Conservation (phyloP, 1,139 yeast genomes). For the Komagataea norvegica region DNA sequence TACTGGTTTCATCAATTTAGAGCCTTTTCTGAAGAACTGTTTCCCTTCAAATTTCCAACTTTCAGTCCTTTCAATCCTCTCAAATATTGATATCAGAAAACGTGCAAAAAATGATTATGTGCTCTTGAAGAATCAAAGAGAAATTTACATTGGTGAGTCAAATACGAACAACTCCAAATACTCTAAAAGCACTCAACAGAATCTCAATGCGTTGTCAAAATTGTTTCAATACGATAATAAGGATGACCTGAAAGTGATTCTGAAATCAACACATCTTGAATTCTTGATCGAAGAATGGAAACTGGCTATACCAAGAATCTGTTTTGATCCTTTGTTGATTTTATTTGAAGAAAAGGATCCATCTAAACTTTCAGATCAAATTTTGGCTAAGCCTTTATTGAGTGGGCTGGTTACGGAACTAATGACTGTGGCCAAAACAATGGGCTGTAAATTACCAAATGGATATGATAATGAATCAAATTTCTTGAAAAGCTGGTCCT, state of each 20-base stretch:
- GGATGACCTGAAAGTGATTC: conserved; percentile 43
- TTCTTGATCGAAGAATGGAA: conserved; percentile 80
- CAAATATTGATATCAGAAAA: conserved; percentile 55
- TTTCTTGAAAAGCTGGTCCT: conserved; percentile 50
- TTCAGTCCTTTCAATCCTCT: conserved; percentile 55
- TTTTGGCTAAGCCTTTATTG: conserved; percentile 78
- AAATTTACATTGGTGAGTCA: conserved; percentile 22
- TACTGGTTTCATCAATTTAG: conserved; percentile 66
- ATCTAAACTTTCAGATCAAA: conserved; percentile 51
- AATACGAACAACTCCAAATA: conserved; percentile 18
- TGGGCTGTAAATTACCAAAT: conserved; percentile 69
- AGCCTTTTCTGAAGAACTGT: conserved; percentile 51
- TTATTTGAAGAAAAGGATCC: conserved; percentile 70
- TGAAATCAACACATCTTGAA: conserved; percentile 43
- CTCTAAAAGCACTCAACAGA: conserved; percentile 17
- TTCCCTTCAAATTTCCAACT: conserved; percentile 29
- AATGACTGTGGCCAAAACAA: conserved; percentile 65
- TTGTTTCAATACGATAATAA: conserved; percentile 32
- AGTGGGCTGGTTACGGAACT: conserved; percentile 76
- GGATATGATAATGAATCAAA: conserved; percentile 62
- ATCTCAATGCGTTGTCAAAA: conserved; percentile 21
- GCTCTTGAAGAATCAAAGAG: conserved; percentile 12
- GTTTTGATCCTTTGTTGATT: conserved; percentile 71
- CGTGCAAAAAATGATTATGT: conserved; percentile 13
- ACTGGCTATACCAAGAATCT: conserved; percentile 70